Base-by-base conservation (phyloP, 2,329 filamentous ascomycete species). In the Arthroderma sp. region DNA sequence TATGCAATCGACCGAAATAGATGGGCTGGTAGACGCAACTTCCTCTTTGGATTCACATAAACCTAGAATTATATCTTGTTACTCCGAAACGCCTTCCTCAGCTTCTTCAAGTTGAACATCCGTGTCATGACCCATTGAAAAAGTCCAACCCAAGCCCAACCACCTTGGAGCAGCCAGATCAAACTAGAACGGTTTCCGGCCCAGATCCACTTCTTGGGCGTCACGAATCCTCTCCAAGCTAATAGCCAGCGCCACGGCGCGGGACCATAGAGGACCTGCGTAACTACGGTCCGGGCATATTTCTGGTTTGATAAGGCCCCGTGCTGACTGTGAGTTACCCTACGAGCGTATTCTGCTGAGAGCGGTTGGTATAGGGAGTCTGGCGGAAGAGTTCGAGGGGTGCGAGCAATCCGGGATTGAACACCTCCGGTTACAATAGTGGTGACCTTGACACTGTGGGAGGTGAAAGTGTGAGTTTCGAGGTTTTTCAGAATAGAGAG, bases 361-460 rank as follows among this genome's bases (percentile, higher is more conserved):
- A 78, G 63, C 0, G 74, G 71, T 22, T 68, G 50, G 54, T 77
- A 79, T 22, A 75, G 61, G 0, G 69, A 74, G 38, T 66, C 64
- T 6, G 64, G 58, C 2, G 64, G 61, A 6, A 80, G 56, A 4
- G 59, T 57, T 28, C 74, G 66, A 9, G 73, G 57, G 4, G 62
- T 66, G n/a, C 75, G 66, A 3, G 73, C 71, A 51, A 80, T 77
- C 30, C 73, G 73, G 36, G 69, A 73, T 55, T 73, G 70, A 30
- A 80, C 76, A 6, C 77, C 76, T 6, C 77, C 77, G 1, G 77
- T 80, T 5, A 80, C 65, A 29, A 74, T 63, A 2, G 73, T 70
- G 45, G 68, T 70, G 32, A 77, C 69, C 34, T 68, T 64, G 48
- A 74, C 68, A 8, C 68, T 70, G 38, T 34, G 7, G n/a, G 6